A percentile compares a stretch with the other conserved stretches of the same genome.
Conservation (phyloP, 768 basidiomycete genomes). For the Boletellus ananas region DNA sequence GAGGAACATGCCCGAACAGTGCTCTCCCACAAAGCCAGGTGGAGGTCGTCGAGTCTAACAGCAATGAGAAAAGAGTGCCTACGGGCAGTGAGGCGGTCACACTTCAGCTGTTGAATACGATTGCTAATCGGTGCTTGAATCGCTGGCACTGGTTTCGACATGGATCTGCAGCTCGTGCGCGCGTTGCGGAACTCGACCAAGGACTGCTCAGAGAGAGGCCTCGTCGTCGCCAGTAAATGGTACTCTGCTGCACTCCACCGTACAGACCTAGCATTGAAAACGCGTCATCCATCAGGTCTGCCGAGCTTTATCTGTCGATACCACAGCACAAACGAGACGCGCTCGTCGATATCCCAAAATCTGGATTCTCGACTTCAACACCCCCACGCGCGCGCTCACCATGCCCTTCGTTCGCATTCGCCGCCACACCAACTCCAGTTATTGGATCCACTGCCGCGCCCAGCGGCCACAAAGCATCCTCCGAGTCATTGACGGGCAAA, state of each 20-base stretch:
- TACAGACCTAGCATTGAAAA: conserved; percentile 13
- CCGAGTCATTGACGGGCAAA: conserved; percentile 24
- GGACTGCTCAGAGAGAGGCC: conserved; percentile 72
- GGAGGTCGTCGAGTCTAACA: neutral
- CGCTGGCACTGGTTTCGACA: conserved; percentile 5
- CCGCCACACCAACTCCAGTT: conserved; percentile 22
- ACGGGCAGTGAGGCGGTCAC: neutral
- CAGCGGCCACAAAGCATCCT: neutral
- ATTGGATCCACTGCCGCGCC: conserved; percentile 33
- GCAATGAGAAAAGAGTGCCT: no score
- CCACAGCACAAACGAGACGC: conserved; percentile 44
- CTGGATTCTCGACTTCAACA: conserved; percentile 56
- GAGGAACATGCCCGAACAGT: conserved; percentile 11
- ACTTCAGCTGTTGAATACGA: no score
- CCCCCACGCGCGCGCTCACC: conserved; percentile 49
- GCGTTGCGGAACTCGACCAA: conserved; percentile 60
- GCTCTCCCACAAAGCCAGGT: neutral
- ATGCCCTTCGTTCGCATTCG: conserved; percentile 36
- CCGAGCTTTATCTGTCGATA: conserved; percentile 67
- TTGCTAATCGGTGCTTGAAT: neutral
- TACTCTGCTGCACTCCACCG: conserved; percentile 31
- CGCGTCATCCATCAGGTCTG: conserved; percentile 50
- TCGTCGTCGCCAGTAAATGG: conserved; percentile 76
- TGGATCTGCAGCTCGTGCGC: conserved; percentile 50
- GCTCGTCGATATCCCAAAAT: conserved; percentile 21